Evolutionary conservation across 2,329 filamentous ascomycete genomes (phyloP).

Genomic region (Lasiodiplodia hormozganensis): DNA sequence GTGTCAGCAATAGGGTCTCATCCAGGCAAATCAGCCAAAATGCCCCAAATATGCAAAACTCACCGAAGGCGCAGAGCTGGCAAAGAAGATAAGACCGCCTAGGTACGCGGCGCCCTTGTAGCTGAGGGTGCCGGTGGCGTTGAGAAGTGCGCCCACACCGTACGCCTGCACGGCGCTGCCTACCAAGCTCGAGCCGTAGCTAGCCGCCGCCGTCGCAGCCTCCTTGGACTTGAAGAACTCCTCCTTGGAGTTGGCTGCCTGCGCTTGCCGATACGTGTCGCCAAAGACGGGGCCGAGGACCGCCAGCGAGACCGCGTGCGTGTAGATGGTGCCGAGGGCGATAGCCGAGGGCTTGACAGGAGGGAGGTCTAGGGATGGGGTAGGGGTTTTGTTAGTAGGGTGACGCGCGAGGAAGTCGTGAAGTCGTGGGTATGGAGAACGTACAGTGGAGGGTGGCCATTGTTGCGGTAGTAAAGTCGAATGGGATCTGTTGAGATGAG

Average conservation of each 20-base stretch:
- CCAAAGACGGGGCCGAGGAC: conserved; percentile 90
- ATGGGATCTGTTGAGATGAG: not conserved
- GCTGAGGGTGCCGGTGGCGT: conserved; percentile 90
- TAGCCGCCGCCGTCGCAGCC: conserved; percentile 82
- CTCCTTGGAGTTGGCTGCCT: conserved; percentile 91
- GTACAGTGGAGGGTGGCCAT: conserved; percentile 68
- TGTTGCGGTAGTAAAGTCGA: conserved; percentile 42
- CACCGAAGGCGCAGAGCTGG: conserved; percentile 86
- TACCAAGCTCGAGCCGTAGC: conserved; percentile 88
- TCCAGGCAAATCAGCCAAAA: not conserved
- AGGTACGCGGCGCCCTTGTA: conserved; percentile 98
- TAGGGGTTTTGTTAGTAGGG: not conserved
- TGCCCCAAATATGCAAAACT: conserved; percentile 44
- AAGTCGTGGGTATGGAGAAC: conserved; percentile 36
- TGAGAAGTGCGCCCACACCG: conserved; percentile 82
- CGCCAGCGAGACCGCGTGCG: conserved; percentile 86
- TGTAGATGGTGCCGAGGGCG: conserved; percentile 94
- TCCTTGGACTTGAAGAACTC: conserved; percentile 96
- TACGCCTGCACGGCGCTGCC: conserved; percentile 90
- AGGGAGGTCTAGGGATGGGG: conserved; percentile 63
- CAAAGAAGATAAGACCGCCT: conserved; percentile 88
- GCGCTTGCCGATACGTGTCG: conserved; percentile 91
- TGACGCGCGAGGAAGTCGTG: not conserved
- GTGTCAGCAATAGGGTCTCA: not conserved
- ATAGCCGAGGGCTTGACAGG: conserved; percentile 98